Evolutionary conservation across 2,329 filamentous ascomycete species (phyloP).

Genomic region (Fusarium torreyae): DNA sequence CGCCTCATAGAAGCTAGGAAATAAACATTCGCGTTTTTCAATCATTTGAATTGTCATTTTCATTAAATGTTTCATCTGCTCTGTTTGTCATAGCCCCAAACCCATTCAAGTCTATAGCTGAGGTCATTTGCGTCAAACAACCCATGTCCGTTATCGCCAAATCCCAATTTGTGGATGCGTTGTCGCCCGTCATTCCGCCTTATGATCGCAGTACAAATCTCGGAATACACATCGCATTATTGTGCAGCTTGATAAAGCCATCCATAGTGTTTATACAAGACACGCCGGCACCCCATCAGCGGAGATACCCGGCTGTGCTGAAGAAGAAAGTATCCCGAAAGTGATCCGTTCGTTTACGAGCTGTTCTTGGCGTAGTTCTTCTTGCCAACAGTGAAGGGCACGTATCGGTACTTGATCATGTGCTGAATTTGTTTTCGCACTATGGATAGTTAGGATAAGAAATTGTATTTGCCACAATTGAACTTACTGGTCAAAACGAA

Average conservation of each 20-base stretch:
- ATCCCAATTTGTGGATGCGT: constrained; percentile 21
- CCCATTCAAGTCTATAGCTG: constrained; percentile 47
- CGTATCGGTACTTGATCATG: constrained; percentile 99
- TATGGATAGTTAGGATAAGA: constrained; percentile 56
- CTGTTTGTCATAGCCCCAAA: constrained; percentile 35
- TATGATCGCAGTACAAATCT: constrained; percentile 45
- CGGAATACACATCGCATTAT: constrained; percentile 47
- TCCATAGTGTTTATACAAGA: constrained; percentile 48
- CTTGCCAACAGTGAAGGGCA: constrained; percentile 94
- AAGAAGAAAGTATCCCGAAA: constrained; percentile 35
- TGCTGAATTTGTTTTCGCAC: constrained; percentile 99
- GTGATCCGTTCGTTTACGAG: constrained; percentile 52
- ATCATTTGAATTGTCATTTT: constrained; percentile 43
- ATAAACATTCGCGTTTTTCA: not conserved
- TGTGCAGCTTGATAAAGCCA: constrained; percentile 46
- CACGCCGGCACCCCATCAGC: constrained; percentile 35
- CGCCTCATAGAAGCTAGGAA: no score
- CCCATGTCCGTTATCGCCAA: constrained; percentile 36
- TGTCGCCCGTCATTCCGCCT: constrained; percentile 36
- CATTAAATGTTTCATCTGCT: constrained; percentile 48
- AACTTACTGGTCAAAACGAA: constrained; percentile 93
- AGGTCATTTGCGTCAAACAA: constrained; percentile 29
- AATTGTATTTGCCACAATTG: not conserved
- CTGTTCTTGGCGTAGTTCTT: constrained; percentile 80
- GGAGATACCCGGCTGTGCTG: constrained; percentile 35